Evolutionary conservation across 139 green algal species (phyloP), one percentile per base, ranked within the genome.

Genomic region (Chlorella ohadii): DNA sequence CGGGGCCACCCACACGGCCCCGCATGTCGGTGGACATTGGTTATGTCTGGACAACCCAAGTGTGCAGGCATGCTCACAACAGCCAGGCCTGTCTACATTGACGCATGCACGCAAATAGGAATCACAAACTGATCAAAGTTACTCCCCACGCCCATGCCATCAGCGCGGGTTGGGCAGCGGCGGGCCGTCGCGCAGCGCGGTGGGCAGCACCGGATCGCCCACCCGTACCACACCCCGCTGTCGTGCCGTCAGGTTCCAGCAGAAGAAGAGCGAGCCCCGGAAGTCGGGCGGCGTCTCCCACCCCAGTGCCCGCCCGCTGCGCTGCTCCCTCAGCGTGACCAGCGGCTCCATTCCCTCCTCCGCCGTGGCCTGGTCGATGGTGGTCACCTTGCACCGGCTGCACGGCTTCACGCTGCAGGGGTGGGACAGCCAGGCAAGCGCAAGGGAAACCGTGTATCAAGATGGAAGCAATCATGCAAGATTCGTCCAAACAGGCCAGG

Each of bases 361-460:
- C 11, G 63, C 89, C 0, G 94, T 97, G 1, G 87, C 84, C 61
- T 92, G 94, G 77, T 97, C 68, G 41, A 94, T 94, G 6, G 91
- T 95, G 22, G 94, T 92, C 44, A 97, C 79, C 86, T 84, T 93
- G 81, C 88, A 96, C 0, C 93, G 79, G 44, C 64, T 68, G 79
- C 93, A 96, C 6, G 93, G 93, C 88, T 95, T 95, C 28, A 96
- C 91, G 13, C 77, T 59, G 51, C 51, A 51, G 44, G 6, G n/a
- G n/a, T n/a, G n/a, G n/a, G n/a, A n/a, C n/a, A n/a, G n/a, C n/a
- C n/a, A n/a, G n/a, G n/a, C n/a, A n/a, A n/a, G n/a, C n/a, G n/a
- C n/a, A n/a, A n/a, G n/a, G n/a, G n/a, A n/a, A n/a, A n/a, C n/a
- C n/a, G n/a, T n/a, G n/a, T n/a, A n/a, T n/a, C n/a, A n/a, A n/a